Evolutionary conservation across 495 filamentous ascomycete species (phyloP), one percentile per base, ranked within the genome.

Genomic region (Xylaria telfairii): DNA sequence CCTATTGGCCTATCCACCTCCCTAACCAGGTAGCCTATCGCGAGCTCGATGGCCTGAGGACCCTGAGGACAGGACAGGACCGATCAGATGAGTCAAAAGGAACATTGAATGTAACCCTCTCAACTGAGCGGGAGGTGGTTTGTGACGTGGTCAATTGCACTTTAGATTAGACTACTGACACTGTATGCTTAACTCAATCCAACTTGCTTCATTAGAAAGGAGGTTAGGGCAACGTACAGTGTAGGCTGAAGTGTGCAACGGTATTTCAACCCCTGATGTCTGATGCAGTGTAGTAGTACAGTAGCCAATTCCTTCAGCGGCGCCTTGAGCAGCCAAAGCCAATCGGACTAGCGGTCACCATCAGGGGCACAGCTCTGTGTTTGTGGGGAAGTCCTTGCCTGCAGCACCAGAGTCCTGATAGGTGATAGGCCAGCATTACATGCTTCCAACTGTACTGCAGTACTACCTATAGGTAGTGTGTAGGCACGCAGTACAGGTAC

Each of bases 71-170:
- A 54, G 41, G 51, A 51, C 66, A 30, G 56, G 44, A 61, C 17
- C 67, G 41, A 61, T 61, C 66, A 30, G 56, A 61, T 68, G 67
- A 68, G 67, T 68, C 67, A 68, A 51, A 51, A 10, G 41, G 54
- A 41, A n/a, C n/a, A n/a, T n/a, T n/a, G n/a, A n/a, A 68, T 61
- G 62, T 30, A 65, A 63, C 60, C 60, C 60, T 49, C 59, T 46
- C 24, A n/a, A 44, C 37, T 6, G 53, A 44, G 30, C 32, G 28
- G 41, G 30, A 61, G 26, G 56, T 39, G 34, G 53, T 26, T 59
- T 26, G 53, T 67, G 44, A 57, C 47, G 65, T 54, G 65, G 65
- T 39, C 65, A 57, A 57, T 15, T 32, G 51, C 51, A 30, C 24
- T 54, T 54, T 54, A 9, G n/a, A 13, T 19, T 41, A 24, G 0